Percentiles rank a stretch among this genome's conserved stretches.
Evolutionary conservation across 371 early-diverging fungal genomes (phyloP).

Genomic region (Cokeromyces recurvatus): DNA sequence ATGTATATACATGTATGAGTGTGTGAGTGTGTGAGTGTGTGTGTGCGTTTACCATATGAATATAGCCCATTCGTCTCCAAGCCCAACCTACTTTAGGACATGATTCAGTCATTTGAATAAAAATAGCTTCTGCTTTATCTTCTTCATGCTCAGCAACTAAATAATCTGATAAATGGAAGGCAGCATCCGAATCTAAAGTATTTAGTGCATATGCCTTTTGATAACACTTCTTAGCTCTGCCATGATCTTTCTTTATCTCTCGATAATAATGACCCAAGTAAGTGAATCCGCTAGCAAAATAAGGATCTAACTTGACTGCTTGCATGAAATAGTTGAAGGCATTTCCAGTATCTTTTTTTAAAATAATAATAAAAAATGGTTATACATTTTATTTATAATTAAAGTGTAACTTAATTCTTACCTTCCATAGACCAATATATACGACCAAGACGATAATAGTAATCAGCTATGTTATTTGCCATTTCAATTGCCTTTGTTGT

Average conservation of each 20-base stretch:
- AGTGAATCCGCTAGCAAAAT: slow-evolving; percentile 65
- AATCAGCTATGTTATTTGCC: slow-evolving; percentile 41
- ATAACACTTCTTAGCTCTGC: slow-evolving; percentile 78
- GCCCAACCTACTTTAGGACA: slow-evolving; percentile 66
- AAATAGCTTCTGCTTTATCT: slow-evolving; percentile 54
- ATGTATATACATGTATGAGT: no score
- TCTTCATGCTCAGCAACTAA: slow-evolving; percentile 48
- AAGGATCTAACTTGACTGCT: slow-evolving; percentile 70
- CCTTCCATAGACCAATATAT: slow-evolving; percentile 80
- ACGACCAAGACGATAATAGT: slow-evolving; percentile 69
- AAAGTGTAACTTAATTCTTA: slow-evolving; percentile 19
- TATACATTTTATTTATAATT: no score
- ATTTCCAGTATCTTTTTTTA: slow-evolving; percentile 50
- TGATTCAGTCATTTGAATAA: slow-evolving; percentile 40
- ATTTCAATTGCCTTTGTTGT: slow-evolving; percentile 49
- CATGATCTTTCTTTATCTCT: slow-evolving; percentile 53
- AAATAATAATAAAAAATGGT: slow-evolving; percentile 2
- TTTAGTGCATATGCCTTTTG: slow-evolving; percentile 71
- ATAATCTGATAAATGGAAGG: slow-evolving; percentile 57
- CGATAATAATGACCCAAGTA: slow-evolving; percentile 81
- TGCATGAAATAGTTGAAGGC: slow-evolving; percentile 68
- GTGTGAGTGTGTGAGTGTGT: no score
- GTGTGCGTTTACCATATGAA: slow-evolving; percentile 51
- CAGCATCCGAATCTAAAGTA: slow-evolving; percentile 66
- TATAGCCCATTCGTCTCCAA: slow-evolving; percentile 75